Base-by-base conservation (phyloP, 768 basidiomycete genomes). In the Russula compacta region DNA sequence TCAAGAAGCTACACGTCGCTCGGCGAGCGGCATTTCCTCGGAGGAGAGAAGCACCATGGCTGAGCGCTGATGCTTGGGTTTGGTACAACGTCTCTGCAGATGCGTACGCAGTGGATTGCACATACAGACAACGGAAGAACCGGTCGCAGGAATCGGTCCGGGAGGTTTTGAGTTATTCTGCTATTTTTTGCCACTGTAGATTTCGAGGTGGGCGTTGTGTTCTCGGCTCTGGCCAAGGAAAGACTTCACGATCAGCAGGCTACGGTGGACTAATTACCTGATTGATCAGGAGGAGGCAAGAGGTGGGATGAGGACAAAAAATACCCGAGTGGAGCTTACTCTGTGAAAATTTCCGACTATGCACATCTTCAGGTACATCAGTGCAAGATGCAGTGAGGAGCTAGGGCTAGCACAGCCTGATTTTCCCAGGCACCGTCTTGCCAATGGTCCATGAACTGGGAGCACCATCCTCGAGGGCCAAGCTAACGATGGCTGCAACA, bases 1-100 rank as follows among this genome's bases (percentile, higher is more conserved):
- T 83, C 68, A 86, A 84, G 74, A 84, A 80, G 68, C 73, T 88
- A 17, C 83, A 86, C 70, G 80, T 88, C 24, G 3, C 24, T 29
- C 24, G 24, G 24, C 66, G 85, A 83, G 65, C 67, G 65, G 36
- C 66, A 61, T 50, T 53, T 64, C 6, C 60, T 64, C 1, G 38
- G 33, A 48, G 44, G 2, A 5, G 61, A 35, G 56, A 63, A 35
- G 46, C 46, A 39, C 56, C 33, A 53, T 48, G 56, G n/a, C 51
- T 11, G 46, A 29, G 24, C 24, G 24, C 24, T 29, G 24, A 19
- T 17, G 61, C 61, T 44, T 63, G 56, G 61, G 17, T 11, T 54
- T 63, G 33, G 61, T 49, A 8, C 39, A 53, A 8, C 61, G 61
- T 53, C 51, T 63, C 19, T 39, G 56, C 19, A 32, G 40, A 54